A percentile compares a stretch with the other conserved stretches of the same genome.
Conservation (phyloP, 257 asterid species). For the Capsicum rhomboideum region DNA sequence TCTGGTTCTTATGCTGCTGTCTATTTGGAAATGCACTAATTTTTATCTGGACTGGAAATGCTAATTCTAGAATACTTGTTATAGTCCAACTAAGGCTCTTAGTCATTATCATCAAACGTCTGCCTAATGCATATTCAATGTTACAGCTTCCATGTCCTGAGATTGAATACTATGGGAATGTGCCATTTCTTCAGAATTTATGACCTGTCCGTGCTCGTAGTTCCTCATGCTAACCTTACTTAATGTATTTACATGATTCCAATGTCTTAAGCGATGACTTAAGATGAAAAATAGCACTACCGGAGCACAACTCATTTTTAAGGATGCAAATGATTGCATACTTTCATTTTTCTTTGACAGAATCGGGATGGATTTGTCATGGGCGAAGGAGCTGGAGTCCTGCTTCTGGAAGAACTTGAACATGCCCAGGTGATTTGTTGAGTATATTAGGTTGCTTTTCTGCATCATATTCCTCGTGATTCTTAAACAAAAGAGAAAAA, state of each 20-base stretch:
- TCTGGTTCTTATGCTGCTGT: neutral
- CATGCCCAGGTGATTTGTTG: slow-evolving; percentile 27
- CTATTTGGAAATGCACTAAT: neutral
- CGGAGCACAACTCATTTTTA: neutral
- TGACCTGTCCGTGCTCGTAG: too few species aligned
- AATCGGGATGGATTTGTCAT: slow-evolving; percentile 39
- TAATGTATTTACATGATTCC: neutral
- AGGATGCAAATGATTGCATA: neutral
- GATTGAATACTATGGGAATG: too few species aligned
- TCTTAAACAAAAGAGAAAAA: neutral
- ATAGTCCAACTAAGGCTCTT: neutral
- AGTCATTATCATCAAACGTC: neutral
- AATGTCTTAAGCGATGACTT: neutral
- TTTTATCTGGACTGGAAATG: neutral
- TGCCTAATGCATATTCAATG: neutral
- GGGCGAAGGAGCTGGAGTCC: slow-evolving; percentile 54
- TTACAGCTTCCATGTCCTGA: neutral
- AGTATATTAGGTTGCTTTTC: neutral
- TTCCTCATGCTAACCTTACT: neutral
- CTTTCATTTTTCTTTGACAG: slow-evolving; percentile 9
- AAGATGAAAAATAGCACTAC: neutral
- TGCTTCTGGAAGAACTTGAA: slow-evolving; percentile 42
- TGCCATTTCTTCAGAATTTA: neutral
- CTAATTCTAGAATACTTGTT: neutral
- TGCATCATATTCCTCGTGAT: neutral